Evolutionary conservation across 192 early-diverging fungal genomes (phyloP).

Genomic region (Backusella parvicylindrica): DNA sequence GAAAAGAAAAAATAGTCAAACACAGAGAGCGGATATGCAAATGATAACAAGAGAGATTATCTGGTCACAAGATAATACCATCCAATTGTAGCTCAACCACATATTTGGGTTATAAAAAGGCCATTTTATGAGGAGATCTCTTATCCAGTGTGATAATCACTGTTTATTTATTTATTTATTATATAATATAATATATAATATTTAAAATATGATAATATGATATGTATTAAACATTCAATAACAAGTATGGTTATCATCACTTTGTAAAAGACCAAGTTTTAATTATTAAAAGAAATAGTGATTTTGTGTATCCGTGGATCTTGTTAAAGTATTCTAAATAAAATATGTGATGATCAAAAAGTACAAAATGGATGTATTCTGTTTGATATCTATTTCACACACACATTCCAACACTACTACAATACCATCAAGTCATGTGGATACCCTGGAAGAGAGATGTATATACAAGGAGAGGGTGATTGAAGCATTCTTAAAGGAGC

Average conservation of each 20-base stretch:
- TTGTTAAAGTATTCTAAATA: neutral
- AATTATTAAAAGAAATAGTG: neutral
- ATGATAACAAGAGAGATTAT: neutral
- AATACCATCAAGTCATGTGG: neutral
- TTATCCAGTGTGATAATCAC: neutral
- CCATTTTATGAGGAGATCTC: neutral
- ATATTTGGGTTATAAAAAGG: neutral
- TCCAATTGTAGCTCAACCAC: neutral
- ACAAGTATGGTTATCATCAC: neutral
- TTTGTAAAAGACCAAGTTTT: neutral
- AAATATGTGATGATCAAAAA: neutral
- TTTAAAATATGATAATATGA: neutral
- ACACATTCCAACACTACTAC: neutral
- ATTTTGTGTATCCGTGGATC: neutral
- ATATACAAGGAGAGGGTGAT: neutral
- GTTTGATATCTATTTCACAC: neutral
- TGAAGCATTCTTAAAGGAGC: neutral
- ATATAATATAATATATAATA: neutral
- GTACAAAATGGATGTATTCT: neutral
- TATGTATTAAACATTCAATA: neutral
- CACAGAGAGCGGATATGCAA: neutral
- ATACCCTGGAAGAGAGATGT: neutral
- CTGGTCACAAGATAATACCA: constrained; percentile 1
- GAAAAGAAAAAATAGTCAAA: no score
- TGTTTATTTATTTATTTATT: neutral